A percentile compares a stretch with the other conserved stretches of the same genome.
Evolutionary conservation across 371 early-diverging fungal species (phyloP).

Genomic region (Choanephora cucurbitarum): DNA sequence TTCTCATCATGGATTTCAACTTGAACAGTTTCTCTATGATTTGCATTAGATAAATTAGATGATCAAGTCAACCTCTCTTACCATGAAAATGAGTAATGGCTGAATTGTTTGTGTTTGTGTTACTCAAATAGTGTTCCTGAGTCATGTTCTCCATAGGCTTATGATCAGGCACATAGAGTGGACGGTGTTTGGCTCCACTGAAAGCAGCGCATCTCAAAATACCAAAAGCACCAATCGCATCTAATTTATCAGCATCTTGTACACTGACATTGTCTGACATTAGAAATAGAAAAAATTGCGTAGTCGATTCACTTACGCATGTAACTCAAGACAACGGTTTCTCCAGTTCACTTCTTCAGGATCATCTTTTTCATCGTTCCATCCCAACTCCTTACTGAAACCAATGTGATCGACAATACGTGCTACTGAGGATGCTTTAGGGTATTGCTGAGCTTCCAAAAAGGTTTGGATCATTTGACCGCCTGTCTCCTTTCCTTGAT

Average conservation of each 20-base stretch:
- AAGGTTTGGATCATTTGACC: constrained; percentile 49
- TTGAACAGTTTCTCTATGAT: constrained; percentile 62
- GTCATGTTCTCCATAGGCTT: constrained; percentile 52
- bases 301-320: constrained; percentile 42
- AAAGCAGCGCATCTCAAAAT: constrained; percentile 75
- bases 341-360: constrained; percentile 50
- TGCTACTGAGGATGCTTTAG: constrained; percentile 52
- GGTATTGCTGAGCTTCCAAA: constrained; percentile 33
- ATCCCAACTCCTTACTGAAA: constrained; percentile 70
- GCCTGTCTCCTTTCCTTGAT: constrained; percentile 46
- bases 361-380: constrained; percentile 44
- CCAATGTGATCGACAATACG: constrained; percentile 70
- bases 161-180: constrained; percentile 61
- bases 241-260: constrained; percentile 82
- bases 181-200: constrained; percentile 65
- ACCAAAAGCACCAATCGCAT: constrained; percentile 85
- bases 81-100: constrained; percentile 74
- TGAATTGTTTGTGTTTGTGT: constrained; percentile 46
- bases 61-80: too few species aligned
- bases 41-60: background rate
- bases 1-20: constrained; percentile 63
- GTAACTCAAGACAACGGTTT: constrained; percentile 60
- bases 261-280: constrained; percentile 43
- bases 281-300: constrained; percentile 1
- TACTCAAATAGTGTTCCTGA: constrained; percentile 56